Percentiles rank a stretch among this genome's conserved stretches.
phyloP scores from a whole-genome alignment of 1,284 basidiomycete species.

The Malassezia obtusa region DNA sequence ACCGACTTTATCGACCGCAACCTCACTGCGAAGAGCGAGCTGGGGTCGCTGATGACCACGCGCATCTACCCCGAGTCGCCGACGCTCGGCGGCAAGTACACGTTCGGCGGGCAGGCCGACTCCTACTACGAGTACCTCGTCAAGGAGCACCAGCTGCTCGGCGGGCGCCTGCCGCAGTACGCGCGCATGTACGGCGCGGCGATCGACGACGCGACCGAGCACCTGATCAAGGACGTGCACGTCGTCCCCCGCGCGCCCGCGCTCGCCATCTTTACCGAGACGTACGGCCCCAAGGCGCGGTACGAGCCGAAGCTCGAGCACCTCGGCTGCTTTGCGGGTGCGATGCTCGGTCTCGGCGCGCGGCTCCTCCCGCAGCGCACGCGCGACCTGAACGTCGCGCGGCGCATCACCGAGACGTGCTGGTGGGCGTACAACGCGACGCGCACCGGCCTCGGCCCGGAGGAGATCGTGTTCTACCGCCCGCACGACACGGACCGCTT shows the following conservation, averaged over 20 bases:
- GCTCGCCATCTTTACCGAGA: conserved; percentile 42
- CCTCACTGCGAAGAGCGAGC: conserved; percentile 42
- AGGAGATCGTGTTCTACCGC: conserved; percentile 33
- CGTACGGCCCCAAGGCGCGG: conserved; percentile 3
- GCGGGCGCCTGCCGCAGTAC: conserved; percentile 50
- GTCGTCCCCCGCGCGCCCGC: conserved; percentile 49
- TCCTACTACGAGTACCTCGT: conserved; percentile 55
- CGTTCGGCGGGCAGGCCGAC: conserved; percentile 52
- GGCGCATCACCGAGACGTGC: conserved; percentile 52
- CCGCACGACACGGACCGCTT: conserved; percentile 32
- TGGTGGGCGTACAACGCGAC: conserved; percentile 51
- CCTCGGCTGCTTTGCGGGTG: conserved; percentile 54
- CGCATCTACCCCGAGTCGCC: conserved; percentile 48
- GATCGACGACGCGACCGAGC: conserved; percentile 50
- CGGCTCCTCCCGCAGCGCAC: conserved; percentile 49
- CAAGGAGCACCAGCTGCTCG: conserved; percentile 53
- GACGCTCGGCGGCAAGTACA: conserved; percentile 31
- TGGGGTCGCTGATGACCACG: conserved; percentile 46
- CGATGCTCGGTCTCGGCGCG: conserved; percentile 54
- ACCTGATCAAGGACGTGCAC: conserved; percentile 49
- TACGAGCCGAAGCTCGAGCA: conserved; percentile 46
- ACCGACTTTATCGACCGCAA: conserved; percentile 52
- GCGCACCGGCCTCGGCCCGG: conserved; percentile 43
- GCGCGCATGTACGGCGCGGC: conserved; percentile 51
- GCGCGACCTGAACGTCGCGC: conserved; percentile 50